Conservation (phyloP, 345 rosid species). For the Eutrema yunnanense region DNA sequence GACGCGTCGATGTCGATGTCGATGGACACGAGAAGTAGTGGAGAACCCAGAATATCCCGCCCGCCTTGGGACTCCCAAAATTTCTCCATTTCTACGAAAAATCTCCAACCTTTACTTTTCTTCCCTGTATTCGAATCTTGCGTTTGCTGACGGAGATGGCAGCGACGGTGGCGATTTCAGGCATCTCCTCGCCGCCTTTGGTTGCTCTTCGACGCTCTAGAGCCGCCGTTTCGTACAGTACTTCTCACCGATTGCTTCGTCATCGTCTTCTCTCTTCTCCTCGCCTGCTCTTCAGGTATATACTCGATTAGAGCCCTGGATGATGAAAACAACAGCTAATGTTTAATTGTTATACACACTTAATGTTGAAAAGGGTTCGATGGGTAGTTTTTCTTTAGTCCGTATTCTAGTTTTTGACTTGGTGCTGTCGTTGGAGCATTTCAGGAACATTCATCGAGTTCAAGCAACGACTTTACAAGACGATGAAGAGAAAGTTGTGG, state of each 20-base stretch:
- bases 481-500: slow-evolving; percentile 60
- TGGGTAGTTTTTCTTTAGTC: background rate
- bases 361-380: background rate
- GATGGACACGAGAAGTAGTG: slow-evolving; percentile 1
- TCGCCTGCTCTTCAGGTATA: slow-evolving; percentile 36
- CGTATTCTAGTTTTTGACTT: background rate
- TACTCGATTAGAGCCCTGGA: background rate
- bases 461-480: slow-evolving; percentile 61
- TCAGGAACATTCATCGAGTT: slow-evolving; percentile 40
- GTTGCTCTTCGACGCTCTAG: slow-evolving; percentile 2
- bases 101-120: background rate
- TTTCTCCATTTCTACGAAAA: background rate
- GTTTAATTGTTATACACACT: background rate
- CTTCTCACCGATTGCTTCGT: slow-evolving; percentile 27
- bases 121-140: background rate
- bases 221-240: slow-evolving; percentile 22
- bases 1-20: slow-evolving; percentile 11
- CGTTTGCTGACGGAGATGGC: slow-evolving; percentile 15
- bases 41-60: slow-evolving; percentile 19
- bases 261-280: slow-evolving; percentile 18
- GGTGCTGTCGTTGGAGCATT: background rate
- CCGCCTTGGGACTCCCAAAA: background rate
- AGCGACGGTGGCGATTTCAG: slow-evolving; percentile 17
- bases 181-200: slow-evolving; percentile 25
- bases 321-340: background rate